A percentile compares a stretch with the other conserved stretches of the same genome.
Conservation (phyloP, 2,329 filamentous ascomycete genomes). For the Bertia moriformis region DNA sequence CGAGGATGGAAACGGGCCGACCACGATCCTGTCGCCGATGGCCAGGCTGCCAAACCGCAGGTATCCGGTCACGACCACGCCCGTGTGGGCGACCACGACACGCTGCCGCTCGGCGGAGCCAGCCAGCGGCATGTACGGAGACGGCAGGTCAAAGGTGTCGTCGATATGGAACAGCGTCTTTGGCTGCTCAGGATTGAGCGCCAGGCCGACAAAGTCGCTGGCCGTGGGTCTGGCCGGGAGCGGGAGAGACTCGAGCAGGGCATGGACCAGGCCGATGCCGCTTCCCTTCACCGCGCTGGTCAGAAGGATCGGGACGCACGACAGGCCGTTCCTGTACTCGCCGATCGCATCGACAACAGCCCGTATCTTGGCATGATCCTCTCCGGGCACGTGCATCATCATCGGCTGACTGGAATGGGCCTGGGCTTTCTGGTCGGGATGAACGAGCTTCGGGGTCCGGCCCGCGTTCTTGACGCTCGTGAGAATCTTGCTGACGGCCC, state of each 20-base stretch:
- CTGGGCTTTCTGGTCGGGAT: conserved; percentile 29
- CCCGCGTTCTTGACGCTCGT: conserved; percentile 64
- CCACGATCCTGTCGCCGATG: conserved; percentile 61
- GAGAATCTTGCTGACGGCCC: conserved; percentile 61
- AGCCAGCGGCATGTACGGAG: conserved; percentile 35
- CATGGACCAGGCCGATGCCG: conserved; percentile 70
- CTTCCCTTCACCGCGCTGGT: conserved; percentile 76
- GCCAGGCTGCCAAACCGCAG: conserved; percentile 66
- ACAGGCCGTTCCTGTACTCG: conserved; percentile 20
- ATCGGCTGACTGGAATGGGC: no score
- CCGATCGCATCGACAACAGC: conserved; percentile 34
- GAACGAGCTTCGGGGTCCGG: conserved; percentile 61
- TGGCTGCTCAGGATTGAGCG: conserved; percentile 43
- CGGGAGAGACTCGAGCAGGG: conserved; percentile 66
- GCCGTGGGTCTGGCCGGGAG: conserved; percentile 41
- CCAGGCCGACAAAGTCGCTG: conserved; percentile 36
- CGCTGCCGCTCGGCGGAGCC: conserved; percentile 20
- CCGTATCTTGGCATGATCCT: conserved; percentile 44
- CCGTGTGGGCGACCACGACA: conserved; percentile 35
- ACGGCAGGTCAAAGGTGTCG: conserved; percentile 68
- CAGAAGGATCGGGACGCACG: conserved; percentile 68
- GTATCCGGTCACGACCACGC: conserved; percentile 71
- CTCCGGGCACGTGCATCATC: conserved; percentile 36
- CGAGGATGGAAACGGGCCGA: conserved; percentile 65
- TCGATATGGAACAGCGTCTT: conserved; percentile 73